Base-by-base conservation (phyloP, 2,329 filamentous ascomycete species). In the Ampelomyces quisqualis region DNA sequence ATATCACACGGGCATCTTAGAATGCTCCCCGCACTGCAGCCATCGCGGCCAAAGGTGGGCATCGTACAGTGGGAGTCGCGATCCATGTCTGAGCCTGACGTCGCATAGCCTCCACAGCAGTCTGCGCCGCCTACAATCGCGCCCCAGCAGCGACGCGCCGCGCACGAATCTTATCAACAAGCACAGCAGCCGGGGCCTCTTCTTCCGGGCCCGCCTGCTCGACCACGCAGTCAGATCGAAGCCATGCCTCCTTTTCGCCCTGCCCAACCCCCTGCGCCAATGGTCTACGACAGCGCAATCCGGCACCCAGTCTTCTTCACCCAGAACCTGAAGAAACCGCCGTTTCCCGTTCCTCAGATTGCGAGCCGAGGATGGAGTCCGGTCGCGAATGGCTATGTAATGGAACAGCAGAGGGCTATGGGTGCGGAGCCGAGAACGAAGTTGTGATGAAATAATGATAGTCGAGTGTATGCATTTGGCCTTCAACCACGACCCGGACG, bases 251-350 rank as follows among this genome's bases (percentile, higher is more conserved):
- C 64, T 1, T 51, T 57, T 30, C 44, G 24, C 20, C 41, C 58
- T n/a, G 11, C 47, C 43, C 51, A 55, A 26, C 34, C 40, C 5
- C 38, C 53, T 7, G 24, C 52, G 26, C 47, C 51, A 2, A 38
- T 22, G 34, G 31, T 63, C 4, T 78, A 77, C 58, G 76, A 85
- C 61, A 72, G 79, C 7, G 80, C 85, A 1, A 74, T 73, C 26
- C 71, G 79, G 18, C 86, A 90, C 52, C 86, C 86, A 0, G 86
- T 88, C 1, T 90, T 90, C 69, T 89, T 90, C 70, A 86, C 85
- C 0, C 73, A 79, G 20, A 75, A 75, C 36, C 69, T 88, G 35
- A 77, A 77, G 43, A 79, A 76, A 54, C 74, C 77, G 2, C 77
- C 81, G 4, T 71, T 75, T 15, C 60, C 70, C 0, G 54, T 73